These are phyloP conservation scores for Ensete ventricosum DNA, from an alignment of 176 grass and related monocot genomes.

Conservation along the genomic window DNA sequence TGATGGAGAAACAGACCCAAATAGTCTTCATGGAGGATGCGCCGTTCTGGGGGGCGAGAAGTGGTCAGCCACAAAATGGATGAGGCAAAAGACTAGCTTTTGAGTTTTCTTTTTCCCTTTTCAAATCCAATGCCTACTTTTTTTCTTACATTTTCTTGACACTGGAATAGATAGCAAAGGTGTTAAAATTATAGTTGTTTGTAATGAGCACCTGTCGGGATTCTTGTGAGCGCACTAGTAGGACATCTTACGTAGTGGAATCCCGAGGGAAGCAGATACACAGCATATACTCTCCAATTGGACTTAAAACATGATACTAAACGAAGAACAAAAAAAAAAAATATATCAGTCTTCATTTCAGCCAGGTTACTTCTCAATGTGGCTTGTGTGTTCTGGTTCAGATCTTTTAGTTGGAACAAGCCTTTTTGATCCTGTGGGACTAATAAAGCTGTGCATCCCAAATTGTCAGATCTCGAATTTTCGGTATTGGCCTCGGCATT, in stretches of 20 bases:
- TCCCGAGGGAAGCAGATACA: neutral
- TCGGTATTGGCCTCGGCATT: too few relatives aligned
- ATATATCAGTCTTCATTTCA: neutral
- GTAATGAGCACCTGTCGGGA: neutral
- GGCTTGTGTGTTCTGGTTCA: neutral
- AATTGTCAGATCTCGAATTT: too few relatives aligned
- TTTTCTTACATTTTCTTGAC: neutral
- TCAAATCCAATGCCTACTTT: neutral
- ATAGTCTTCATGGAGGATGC: conserved; percentile 75
- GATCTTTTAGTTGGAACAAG: too few relatives aligned
- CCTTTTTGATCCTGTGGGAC: too few relatives aligned
- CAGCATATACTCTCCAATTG: neutral
- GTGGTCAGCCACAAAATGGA: conserved; percentile 97
- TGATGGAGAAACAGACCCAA: conserved; percentile 55
- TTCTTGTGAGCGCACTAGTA: neutral
- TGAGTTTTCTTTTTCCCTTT: conserved; percentile 17
- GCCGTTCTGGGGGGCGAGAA: conserved; percentile 84
- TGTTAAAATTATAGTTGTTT: neutral
- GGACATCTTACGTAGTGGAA: neutral
- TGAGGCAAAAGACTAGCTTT: conserved; percentile 68
- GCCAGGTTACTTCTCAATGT: neutral
- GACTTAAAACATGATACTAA: neutral
- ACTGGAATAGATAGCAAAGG: neutral
- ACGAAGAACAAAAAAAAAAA: neutral
- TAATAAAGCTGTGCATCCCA: too few relatives aligned